Base-by-base conservation (phyloP, 169 alveolate species). In the Babesia bigemina region DNA sequence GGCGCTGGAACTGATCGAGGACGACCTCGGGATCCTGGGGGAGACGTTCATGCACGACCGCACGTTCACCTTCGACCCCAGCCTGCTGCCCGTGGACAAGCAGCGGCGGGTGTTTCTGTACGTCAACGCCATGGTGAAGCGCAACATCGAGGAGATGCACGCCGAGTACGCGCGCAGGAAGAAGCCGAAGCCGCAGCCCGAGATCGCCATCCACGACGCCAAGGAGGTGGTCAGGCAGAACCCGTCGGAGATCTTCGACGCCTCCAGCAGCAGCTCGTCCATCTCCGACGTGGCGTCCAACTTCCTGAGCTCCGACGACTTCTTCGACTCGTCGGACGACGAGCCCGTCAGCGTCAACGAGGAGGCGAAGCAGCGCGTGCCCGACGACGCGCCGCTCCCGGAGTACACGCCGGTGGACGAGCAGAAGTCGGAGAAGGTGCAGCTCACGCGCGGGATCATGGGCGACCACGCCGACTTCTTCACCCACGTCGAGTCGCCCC, bases 401-500 rank as follows among this genome's bases (percentile, higher is more conserved):
- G 93, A 92, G 60, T 92, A 92, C 59, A 79, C 76, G 26, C 95
- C 95, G 4, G 94, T 92, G 26, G 90, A 87, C 53, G 95, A 92
- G 63, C 45, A 50, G 22, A 85, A 86, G 55, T 73, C 83, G 69
- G 90, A 79, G 63, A 86, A 70, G 61, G 75, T 70, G 52, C 90
- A 92, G 67, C 70, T 92, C 24, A 66, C 93, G n/a, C 93, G 85
- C 47, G 95, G 88, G 22, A 85, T 92, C 26, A 87, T 91, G 95
- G 96, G 96, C 24, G 78, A 85, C 75, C 95, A 92, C 56, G 93
- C 94, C 14, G 96, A 92, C 81, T 87, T 92, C 79, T 77, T 92
- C 63, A 94, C 85, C 47, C 75, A 86, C 45, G 86, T 91, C 75
- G 95, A 91, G 53, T 56, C 88, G 19, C 92, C 92, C 50, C 55